Evolutionary conservation across 805 yeast genomes (phyloP), one percentile per base, ranked within the genome.

Genomic region (Cyberlindnera euphorbiae): DNA sequence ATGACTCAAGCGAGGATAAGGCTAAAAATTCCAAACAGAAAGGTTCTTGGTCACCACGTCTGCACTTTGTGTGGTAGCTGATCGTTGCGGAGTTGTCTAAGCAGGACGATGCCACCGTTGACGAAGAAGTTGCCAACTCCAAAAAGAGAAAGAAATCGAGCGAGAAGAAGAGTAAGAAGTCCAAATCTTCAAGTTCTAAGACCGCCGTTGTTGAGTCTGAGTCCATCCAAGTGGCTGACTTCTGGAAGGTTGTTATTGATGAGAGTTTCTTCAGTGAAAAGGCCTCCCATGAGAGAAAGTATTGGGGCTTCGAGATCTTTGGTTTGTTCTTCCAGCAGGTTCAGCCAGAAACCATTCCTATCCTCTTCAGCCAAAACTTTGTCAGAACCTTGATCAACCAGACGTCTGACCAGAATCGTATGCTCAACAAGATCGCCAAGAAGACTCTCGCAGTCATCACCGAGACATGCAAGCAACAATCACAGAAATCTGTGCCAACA

Each of bases 201-300:
- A 49, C 39, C 6, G 24, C 30, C 23, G 29, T 21, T 12, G 28
- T n/a, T 23, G 46, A 19, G 11, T 21, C 39, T 8, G 56, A 46
- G 11, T 22, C 32, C 17, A 57, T 75, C 18, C 56, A 66, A 3
- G 53, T 76, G 27, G 56, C 64, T 8, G 93, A 84, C 36, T 88
- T 90, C 56, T 88, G 95, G 95, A 74, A 77, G 47, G 64, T 70
- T 4, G 79, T 77, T 6, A 73, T 90, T 12, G 97, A 90, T 54
- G 93, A 87, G 49, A 72, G 82, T 4, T 75, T 84, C 41, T 89
- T 90, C 48, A 67, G 84, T 5, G 77, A 75, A 25, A 76, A 79
- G 45, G 69, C 96, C 0, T 87, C 96, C 1, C 75, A 80, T 22
- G 97, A 89, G 57, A 69, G 96, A 39, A 90, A 89, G 56, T 84